These are phyloP conservation scores for Globisporangium yorkense DNA, from an alignment of 352 stramenopile species.

Conservation along the genomic window DNA sequence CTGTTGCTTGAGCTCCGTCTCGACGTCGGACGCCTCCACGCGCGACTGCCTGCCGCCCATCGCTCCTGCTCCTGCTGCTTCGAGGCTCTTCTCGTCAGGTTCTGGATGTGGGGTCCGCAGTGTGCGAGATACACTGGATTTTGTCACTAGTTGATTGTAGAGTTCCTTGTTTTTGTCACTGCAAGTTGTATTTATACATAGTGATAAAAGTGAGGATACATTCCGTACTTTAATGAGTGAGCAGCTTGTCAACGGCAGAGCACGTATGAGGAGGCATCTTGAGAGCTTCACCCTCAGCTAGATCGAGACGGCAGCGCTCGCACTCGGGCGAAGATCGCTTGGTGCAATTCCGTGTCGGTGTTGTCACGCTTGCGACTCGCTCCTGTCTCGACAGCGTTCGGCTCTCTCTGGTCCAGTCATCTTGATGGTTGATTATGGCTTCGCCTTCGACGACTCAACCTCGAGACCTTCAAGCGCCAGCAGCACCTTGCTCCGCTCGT, in stretches of 20 bases:
- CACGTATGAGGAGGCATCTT: no score
- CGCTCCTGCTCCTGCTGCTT: neutral
- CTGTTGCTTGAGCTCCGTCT: constrained; percentile 46
- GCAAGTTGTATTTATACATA: neutral
- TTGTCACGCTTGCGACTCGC: no score
- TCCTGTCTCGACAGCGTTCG: no score
- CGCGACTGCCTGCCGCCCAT: constrained; percentile 81
- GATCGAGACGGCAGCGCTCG: no score
- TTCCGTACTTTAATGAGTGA: neutral
- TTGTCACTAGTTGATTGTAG: neutral
- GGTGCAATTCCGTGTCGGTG: no score
- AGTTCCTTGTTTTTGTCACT: neutral
- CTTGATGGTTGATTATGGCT: neutral
- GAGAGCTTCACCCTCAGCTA: no score
- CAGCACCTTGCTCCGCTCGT: neutral
- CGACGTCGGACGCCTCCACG: constrained; percentile 53
- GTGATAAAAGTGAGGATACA: neutral
- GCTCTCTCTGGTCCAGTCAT: neutral
- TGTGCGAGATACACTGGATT: neutral
- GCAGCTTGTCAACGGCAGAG: no score
- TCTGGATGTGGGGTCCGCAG: neutral
- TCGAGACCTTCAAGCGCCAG: neutral
- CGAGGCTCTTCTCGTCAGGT: neutral
- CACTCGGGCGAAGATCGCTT: no score
- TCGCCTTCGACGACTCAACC: no score